Evolutionary conservation across 2,329 filamentous ascomycete genomes (phyloP), one percentile per base, ranked within the genome.

Genomic region (Neophaeococcomyces aloes): DNA sequence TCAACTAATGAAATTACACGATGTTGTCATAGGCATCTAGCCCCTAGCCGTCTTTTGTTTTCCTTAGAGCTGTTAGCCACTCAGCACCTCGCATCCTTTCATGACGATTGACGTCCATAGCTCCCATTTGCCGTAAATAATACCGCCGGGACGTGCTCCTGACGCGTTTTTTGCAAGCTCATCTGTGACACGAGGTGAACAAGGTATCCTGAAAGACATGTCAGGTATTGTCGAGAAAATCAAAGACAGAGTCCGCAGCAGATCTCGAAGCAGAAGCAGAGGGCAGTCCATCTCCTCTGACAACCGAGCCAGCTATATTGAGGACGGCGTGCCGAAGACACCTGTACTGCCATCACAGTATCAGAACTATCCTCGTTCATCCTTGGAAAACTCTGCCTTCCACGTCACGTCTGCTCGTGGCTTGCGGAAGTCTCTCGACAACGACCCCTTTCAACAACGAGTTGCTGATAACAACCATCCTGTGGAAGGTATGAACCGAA

Each of bases 201-300:
- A 17, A 19, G 8, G 8, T 15, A 3, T 6, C 33, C 5, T 8
- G 7, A 14, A 13, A 33, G 30, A 3, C 13, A 43, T 43, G 40
- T 19, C 40, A 8, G 30, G 32, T 14, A 17, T 43, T 11, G 31
- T 43, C 19, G 23, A 29, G 18, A 43, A 36, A 23, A 29, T 43
- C 32, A 43, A 43, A 31, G 31, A 43, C 8, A 43, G 19, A 13
- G 25, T 36, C 3, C 40, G 19, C 27, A 18, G 29, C 31, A 19
- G 32, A 8, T 35, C 29, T 6, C 7, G 10, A 7, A 31, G 29
- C 27, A 29, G 14, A 8, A 30, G 11, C 14, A 18, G 14, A 7
- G 27, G 17, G 7, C 13, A 8, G 19, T n/a, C 38, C 13, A 33
- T 7, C 15, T 29, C 37, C 14, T 14, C 21, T 30, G 25, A 27